Conservation (phyloP, 495 filamentous ascomycete genomes). For the Xylaria castorea region DNA sequence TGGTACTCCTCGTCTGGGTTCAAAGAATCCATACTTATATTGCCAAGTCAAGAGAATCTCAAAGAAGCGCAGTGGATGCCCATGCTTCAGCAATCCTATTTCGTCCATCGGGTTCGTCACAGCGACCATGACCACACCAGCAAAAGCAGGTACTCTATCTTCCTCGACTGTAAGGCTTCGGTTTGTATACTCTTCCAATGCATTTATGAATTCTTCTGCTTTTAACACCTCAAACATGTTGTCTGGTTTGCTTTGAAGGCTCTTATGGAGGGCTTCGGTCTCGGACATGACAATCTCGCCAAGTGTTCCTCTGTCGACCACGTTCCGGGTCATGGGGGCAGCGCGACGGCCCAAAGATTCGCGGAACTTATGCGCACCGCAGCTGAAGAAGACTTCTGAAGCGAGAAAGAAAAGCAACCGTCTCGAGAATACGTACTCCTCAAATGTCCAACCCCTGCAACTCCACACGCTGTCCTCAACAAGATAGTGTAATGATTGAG, state of each 20-base stretch:
- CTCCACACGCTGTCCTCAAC: neutral
- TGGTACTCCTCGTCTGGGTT: neutral
- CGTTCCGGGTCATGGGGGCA: neutral
- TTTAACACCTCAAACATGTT: neutral
- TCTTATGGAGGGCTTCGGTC: neutral
- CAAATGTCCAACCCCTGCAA: constrained; percentile 18
- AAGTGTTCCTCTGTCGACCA: neutral
- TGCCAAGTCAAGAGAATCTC: constrained; percentile 12
- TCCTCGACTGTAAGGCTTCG: neutral
- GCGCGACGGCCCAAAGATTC: neutral
- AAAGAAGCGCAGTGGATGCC: constrained; percentile 10
- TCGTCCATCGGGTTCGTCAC: neutral
- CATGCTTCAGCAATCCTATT: neutral
- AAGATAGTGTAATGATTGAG: neutral
- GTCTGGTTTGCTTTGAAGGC: constrained; percentile 3
- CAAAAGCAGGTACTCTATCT: constrained; percentile 12
- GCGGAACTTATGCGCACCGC: neutral
- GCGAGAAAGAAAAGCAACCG: neutral
- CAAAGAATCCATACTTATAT: neutral
- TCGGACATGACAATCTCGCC: neutral
- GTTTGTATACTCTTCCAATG: neutral
- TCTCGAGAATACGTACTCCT: constrained; percentile 17
- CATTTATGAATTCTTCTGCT: neutral
- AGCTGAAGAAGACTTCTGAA: constrained; percentile 9
- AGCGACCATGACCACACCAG: constrained; percentile 3